Base-by-base conservation (phyloP, 805 yeast species). In the Candida insectorum region DNA sequence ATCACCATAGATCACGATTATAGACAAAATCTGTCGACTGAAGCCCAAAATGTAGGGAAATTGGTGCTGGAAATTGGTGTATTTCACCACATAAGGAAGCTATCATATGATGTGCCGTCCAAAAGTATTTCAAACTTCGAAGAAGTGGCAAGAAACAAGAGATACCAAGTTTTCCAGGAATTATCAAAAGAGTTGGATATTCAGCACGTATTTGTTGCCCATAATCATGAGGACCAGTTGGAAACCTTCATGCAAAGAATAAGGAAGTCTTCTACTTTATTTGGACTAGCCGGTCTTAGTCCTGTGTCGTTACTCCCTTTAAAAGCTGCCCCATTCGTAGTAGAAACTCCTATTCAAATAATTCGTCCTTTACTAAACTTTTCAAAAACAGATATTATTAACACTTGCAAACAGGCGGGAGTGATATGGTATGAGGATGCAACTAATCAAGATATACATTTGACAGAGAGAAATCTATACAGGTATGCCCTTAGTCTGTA, bases 361-460 rank as follows among this genome's bases (percentile, higher is more conserved):
- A 62, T 24, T 7, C 51, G 89, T 13, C 94, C 94, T 1, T 49
- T 84, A 31, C 55, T 83, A 16, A 51, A 43, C 0, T 48, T 65
- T 13, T 30, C 47, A 0, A 85, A 85, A 47, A 9, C 38, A 0
- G 62, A 66, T 1, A 59, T 82, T 3, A 54, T 64, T 5, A 49
- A 62, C 0, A 71, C 74, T 9, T 81, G 88, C 34, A 25, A 33
- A 7, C 29, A 33, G 0, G 50, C 65, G 14, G 34, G 44, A 1
- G 41, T 84, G 0, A 30, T 39, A 0, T 85, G 93, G 91, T 77
- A 79, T 49, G 89, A 84, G 46, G 95, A 85, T 46, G 49, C 58
- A 2, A 77, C 91, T 0, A 85, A 85, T 43, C 47, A 48, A 2
- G 78, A 80, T 43, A 57, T 68, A 2, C 45, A 49, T 7, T 62